These are phyloP conservation scores for Metschnikowia drakensbergensis DNA, from an alignment of 805 yeast genomes.

Conservation along the genomic window DNA sequence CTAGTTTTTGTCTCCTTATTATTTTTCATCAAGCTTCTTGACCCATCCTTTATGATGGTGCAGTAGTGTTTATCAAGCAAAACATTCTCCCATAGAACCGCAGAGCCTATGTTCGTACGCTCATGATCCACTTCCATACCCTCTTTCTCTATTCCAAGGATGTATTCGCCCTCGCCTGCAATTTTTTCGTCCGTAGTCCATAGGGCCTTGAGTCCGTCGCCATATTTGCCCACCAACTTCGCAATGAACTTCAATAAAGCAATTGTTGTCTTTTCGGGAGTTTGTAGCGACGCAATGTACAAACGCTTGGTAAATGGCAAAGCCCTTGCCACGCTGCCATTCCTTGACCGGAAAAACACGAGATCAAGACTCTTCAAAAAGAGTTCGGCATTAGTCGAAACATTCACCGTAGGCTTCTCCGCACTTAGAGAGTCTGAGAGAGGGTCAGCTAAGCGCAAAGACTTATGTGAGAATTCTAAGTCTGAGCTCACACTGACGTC, in stretches of 20 bases:
- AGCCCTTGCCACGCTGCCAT: conserved; percentile 65
- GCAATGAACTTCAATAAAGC: conserved; percentile 77
- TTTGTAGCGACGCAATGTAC: conserved; percentile 60
- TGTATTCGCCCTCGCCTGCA: conserved; percentile 62
- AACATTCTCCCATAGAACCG: conserved; percentile 85
- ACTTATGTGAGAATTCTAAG: conserved; percentile 78
- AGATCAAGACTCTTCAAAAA: conserved; percentile 72
- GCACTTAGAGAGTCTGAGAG: conserved; percentile 36
- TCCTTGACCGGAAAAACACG: conserved; percentile 71
- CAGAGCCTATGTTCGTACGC: conserved; percentile 80
- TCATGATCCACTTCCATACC: conserved; percentile 51
- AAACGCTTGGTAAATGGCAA: conserved; percentile 80
- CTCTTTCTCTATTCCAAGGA: conserved; percentile 56
- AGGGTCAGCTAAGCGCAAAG: conserved; percentile 80
- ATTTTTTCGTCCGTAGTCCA: conserved; percentile 87
- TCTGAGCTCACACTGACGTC: conserved; percentile 75
- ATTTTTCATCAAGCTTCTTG: conserved; percentile 39
- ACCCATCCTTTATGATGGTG: conserved; percentile 72
- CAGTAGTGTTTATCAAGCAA: conserved; percentile 78
- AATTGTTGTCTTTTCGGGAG: conserved; percentile 84
- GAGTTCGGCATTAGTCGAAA: conserved; percentile 85
- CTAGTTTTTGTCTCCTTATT: conserved; percentile 23
- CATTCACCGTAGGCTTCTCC: conserved; percentile 70
- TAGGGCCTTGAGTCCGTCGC: conserved; percentile 65
- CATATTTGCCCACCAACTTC: conserved; percentile 64